Evolutionary conservation across 176 grass and related monocot species (phyloP).

Genomic region (Musa schizocarpa): DNA sequence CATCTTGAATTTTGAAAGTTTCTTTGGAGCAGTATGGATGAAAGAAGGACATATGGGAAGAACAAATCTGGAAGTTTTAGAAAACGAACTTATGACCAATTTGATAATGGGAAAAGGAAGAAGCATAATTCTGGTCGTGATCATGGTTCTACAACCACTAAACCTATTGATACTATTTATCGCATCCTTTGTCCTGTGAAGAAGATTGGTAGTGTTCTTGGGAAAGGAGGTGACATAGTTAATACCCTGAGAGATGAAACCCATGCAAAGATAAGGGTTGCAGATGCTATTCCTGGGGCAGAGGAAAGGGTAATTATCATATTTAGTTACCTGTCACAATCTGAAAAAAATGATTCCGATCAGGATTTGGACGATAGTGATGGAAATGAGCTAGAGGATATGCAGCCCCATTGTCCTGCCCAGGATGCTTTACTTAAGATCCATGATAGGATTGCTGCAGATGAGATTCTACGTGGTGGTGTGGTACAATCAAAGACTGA

Average conservation of each 20-base stretch:
- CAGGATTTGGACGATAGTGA: slow-evolving; percentile 30
- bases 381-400: slow-evolving; percentile 26
- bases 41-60: neutral
- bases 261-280: slow-evolving; percentile 93
- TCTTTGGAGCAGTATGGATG: neutral
- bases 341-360: slow-evolving; percentile 23
- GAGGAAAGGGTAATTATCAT: slow-evolving; percentile 91
- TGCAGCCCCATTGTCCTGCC: slow-evolving; percentile 55
- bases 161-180: slow-evolving; percentile 78
- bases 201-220: slow-evolving; percentile 85
- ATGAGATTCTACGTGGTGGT: slow-evolving; percentile 57
- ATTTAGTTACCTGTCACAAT: slow-evolving; percentile 49
- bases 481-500: slow-evolving; percentile 33
- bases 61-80: slow-evolving; percentile 12
- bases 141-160: slow-evolving; percentile 31
- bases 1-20: neutral
- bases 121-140: slow-evolving; percentile 39
- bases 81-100: slow-evolving; percentile 17
- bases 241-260: slow-evolving; percentile 78
- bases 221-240: slow-evolving; percentile 81
- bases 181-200: slow-evolving; percentile 84
- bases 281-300: slow-evolving; percentile 83
- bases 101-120: slow-evolving; percentile 68
- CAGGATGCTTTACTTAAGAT: slow-evolving; percentile 94
- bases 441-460: slow-evolving; percentile 76